Percentiles rank a stretch among this genome's conserved stretches.
Conservation (phyloP, 2,329 filamentous ascomycete genomes). For the Triangularia verruculosa region DNA sequence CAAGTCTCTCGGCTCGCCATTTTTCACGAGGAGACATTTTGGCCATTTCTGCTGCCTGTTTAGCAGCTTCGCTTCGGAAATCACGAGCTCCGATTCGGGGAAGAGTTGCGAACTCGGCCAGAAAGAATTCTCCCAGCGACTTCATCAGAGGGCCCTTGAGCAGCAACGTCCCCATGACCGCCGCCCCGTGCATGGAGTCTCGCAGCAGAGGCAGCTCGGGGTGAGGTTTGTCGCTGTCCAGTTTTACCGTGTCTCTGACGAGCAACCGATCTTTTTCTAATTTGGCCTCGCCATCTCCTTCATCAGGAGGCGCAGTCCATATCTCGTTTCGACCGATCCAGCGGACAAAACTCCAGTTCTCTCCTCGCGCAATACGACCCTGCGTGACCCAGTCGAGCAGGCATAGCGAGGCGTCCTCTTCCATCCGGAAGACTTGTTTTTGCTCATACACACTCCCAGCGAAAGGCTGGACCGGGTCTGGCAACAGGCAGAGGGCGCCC, state of each 20-base stretch:
- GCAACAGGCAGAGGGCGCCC: slow-evolving; percentile 65
- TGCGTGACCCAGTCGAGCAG: slow-evolving; percentile 93
- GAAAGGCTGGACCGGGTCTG: slow-evolving; percentile 93
- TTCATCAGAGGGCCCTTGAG: slow-evolving; percentile 70
- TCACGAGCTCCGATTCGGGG: slow-evolving; percentile 81
- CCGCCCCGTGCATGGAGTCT: slow-evolving; percentile 69
- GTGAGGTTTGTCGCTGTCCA: slow-evolving; percentile 54
- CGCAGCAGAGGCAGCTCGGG: slow-evolving; percentile 42
- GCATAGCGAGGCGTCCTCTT: slow-evolving; percentile 62
- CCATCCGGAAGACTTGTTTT: slow-evolving; percentile 70
- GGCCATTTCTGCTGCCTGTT: slow-evolving; percentile 25
- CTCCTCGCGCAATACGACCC: slow-evolving; percentile 78
- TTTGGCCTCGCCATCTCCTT: slow-evolving; percentile 32
- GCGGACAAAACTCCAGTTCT: slow-evolving; percentile 78
- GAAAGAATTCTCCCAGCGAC: slow-evolving; percentile 67
- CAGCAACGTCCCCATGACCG: slow-evolving; percentile 81
- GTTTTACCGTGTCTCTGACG: slow-evolving; percentile 78
- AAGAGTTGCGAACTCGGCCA: slow-evolving; percentile 71
- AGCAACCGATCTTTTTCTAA: slow-evolving; percentile 57
- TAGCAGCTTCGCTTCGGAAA: slow-evolving; percentile 59
- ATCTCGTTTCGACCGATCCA: slow-evolving; percentile 89
- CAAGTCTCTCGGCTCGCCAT: slow-evolving; percentile 56
- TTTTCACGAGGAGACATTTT: slow-evolving; percentile 42
- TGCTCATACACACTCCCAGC: slow-evolving; percentile 81
- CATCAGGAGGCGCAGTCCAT: slow-evolving; percentile 48